These are phyloP conservation scores for Mucuna pruriens DNA, from an alignment of 306 rosid species.

Conservation along the genomic window DNA sequence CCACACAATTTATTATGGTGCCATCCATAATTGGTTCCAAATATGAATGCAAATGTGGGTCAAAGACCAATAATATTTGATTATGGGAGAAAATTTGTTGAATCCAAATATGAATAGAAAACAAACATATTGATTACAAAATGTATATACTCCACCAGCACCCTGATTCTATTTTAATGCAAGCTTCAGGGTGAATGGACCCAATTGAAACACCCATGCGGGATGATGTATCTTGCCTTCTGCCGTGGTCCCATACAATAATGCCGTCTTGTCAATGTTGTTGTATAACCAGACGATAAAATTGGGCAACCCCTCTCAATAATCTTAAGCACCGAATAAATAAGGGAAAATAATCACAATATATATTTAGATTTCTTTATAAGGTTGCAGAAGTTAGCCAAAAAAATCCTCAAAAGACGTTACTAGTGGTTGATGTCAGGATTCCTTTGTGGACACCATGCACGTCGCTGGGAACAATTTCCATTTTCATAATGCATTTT, in stretches of 20 bases:
- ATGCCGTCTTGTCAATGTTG: constrained; percentile 3
- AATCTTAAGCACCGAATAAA: background rate
- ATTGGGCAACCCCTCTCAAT: constrained; percentile 19
- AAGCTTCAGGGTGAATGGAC: constrained; percentile 40
- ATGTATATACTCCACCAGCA: constrained; percentile 1
- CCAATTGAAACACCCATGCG: constrained; percentile 38
- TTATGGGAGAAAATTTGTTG: constrained; percentile 6
- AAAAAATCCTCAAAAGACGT: constrained; percentile 1
- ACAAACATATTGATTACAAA: no score
- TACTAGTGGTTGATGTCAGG: constrained; percentile 34
- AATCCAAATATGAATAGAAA: no score
- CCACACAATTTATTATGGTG: background rate
- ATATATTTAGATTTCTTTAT: constrained; percentile 8
- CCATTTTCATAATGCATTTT: constrained; percentile 32
- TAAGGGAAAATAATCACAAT: background rate
- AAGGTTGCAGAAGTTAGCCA: constrained; percentile 13
- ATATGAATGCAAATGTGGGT: background rate
- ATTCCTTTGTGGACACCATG: constrained; percentile 40
- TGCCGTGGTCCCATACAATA: constrained; percentile 43
- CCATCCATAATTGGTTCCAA: constrained; percentile 4
- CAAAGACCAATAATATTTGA: background rate
- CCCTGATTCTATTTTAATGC: constrained; percentile 30
- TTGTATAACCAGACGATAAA: background rate
- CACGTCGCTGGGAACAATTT: background rate
- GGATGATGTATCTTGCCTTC: constrained; percentile 20